Conservation (phyloP, 495 filamentous ascomycete genomes). For the Letharia lupina region DNA sequence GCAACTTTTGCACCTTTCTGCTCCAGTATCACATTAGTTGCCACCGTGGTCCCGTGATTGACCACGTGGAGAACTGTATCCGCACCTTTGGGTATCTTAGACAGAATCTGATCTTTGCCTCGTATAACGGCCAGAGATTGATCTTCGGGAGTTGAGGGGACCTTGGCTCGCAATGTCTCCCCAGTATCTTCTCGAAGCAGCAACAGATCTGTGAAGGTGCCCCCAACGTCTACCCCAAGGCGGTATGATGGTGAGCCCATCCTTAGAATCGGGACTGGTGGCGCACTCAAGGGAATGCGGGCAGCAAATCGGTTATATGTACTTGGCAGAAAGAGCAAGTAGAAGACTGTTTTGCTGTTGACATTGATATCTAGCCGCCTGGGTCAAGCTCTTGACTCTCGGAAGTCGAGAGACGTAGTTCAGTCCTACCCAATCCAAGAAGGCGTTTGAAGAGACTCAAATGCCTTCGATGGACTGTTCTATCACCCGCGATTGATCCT, state of each 20-base stretch:
- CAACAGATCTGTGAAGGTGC: slow-evolving; percentile 45
- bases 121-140: slow-evolving; percentile 36
- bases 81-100: slow-evolving; percentile 37
- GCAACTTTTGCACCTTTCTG: slow-evolving; percentile 38
- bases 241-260: slow-evolving; percentile 23
- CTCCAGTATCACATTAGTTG: slow-evolving; percentile 37
- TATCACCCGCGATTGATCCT: no score
- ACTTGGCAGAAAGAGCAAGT: no score
- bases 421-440: no score
- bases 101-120: slow-evolving; percentile 20
- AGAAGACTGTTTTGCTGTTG: no score
- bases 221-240: slow-evolving; percentile 38
- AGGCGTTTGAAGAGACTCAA: no score
- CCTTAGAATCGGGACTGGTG: no score
- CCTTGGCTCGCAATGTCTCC: slow-evolving; percentile 37
- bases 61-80: slow-evolving; percentile 33
- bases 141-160: slow-evolving; percentile 40
- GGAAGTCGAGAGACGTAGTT: no score
- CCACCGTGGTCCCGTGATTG: slow-evolving; percentile 37
- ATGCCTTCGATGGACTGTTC: no score
- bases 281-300: no score
- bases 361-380: no score
- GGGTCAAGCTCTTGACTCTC: no score
- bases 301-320: no score
- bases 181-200: slow-evolving; percentile 36